Evolutionary conservation across 2,329 filamentous ascomycete species (phyloP), one percentile per base, ranked within the genome.

Genomic region (Blumeria graminis): DNA sequence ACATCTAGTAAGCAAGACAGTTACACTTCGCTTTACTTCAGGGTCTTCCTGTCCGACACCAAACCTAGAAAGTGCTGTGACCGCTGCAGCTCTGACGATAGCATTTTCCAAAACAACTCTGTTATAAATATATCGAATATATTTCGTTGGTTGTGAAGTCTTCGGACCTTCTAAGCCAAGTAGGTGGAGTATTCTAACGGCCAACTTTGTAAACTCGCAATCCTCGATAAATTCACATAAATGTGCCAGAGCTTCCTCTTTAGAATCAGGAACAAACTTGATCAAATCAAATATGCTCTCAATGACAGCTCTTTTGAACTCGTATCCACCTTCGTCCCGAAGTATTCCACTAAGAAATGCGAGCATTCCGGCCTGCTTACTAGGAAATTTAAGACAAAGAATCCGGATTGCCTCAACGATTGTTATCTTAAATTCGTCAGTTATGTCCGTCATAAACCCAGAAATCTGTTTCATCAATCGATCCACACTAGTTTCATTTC

Each of bases 371-470:
- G 90, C 90, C 71, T 98, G 92, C 73, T 98, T 98, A 72, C 80
- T 89, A 36, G 92, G 92, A 72, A 98, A 98, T 72, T 98, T 98
- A 63, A 98, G 75, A 68, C 90, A 96, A 43, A 98, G 73, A 3
- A 92, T 96, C 59, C 92, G 84, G 66, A 98, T 95, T 45, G 92
- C 92, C 70, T 98, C 92, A 46, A 98, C 90, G 65, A 98, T 94
- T n/a, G 92, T 98, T 63, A 98, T 94, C 76, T 96, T 98, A 76
- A 98, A 98, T 70, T 98, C 92, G 67, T 98, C 92, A 6, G 90
- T 95, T 62, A 96, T 96, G 70, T 96, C 92, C 4, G 89, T 86
- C 92, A 98, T 96, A 73, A 98, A 95, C 41, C 85, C 84, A 28
- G 87, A 88, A 60, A 98, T 96, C 69, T 96, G 89, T 76, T 95